phyloP scores from a whole-genome alignment of 2,329 filamentous ascomycete genomes.

The Ascochyta lentis region DNA sequence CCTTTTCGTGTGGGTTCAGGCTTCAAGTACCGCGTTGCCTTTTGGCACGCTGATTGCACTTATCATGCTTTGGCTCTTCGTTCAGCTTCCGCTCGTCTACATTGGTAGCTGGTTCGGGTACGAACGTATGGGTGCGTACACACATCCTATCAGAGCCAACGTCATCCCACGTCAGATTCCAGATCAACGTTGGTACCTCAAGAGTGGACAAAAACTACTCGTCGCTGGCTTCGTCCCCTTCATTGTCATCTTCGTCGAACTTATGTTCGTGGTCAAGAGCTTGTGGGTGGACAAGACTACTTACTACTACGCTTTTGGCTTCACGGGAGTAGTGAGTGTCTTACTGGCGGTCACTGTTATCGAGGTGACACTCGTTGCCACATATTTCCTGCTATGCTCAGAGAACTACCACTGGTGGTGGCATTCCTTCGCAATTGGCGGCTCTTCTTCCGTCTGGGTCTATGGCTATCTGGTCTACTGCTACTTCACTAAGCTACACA shows the following conservation, averaged over 20 bases:
- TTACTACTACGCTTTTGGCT: conserved; percentile 92
- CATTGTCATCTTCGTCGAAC: conserved; percentile 85
- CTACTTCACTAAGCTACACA: conserved; percentile 79
- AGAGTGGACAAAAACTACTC: conserved; percentile 67
- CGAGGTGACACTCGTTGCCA: conserved; percentile 82
- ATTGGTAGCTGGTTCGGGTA: conserved; percentile 80
- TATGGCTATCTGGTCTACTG: conserved; percentile 86
- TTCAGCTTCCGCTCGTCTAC: conserved; percentile 86
- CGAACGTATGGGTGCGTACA: conserved; percentile 70
- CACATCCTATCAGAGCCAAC: conserved; percentile 81
- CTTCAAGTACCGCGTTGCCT: conserved; percentile 84
- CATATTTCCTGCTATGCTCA: conserved; percentile 81
- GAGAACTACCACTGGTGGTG: conserved; percentile 91
- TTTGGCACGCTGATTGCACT: conserved; percentile 79
- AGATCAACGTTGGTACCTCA: conserved; percentile 75
- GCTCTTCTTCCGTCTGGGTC: conserved; percentile 79
- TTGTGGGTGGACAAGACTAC: conserved; percentile 90
- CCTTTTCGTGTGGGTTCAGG: conserved; percentile 88
- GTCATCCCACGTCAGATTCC: conserved; percentile 76
- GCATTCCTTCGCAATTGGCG: conserved; percentile 83
- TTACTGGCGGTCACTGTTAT: conserved; percentile 79
- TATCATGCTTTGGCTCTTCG: conserved; percentile 79
- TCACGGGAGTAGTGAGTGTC: conserved; percentile 74
- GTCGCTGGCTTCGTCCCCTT: conserved; percentile 82
- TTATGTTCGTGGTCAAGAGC: conserved; percentile 85